Evolutionary conservation across 1,284 basidiomycete genomes (phyloP).

Genomic region (Tremellales sp.): DNA sequence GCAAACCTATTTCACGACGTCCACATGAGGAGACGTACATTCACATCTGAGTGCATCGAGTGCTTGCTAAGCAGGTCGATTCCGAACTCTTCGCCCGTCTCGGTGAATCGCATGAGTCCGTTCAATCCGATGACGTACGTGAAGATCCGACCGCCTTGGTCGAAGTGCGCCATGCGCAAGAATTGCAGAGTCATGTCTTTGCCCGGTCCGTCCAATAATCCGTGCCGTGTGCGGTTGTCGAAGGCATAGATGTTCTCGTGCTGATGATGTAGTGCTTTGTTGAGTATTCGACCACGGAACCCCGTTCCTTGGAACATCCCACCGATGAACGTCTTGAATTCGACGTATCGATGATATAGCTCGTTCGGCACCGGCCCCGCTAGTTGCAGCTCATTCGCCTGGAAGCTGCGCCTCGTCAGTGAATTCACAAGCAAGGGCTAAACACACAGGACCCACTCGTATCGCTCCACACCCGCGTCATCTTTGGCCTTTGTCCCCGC

Average conservation of each 20-base stretch:
- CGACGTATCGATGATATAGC: conserved; percentile 53
- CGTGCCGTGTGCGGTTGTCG: conserved; percentile 49
- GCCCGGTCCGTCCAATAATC: conserved; percentile 33
- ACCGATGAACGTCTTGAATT: conserved; percentile 51
- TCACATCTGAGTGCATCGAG: conserved; percentile 55
- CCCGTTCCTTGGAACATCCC: conserved; percentile 51
- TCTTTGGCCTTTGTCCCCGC: conserved; percentile 31
- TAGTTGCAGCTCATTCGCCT: conserved; percentile 53
- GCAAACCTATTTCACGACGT: background rate
- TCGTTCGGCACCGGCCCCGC: conserved; percentile 51
- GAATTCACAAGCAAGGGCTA: background rate
- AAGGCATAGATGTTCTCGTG: conserved; percentile 52
- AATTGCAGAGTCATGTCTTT: conserved; percentile 49
- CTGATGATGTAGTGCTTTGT: conserved; percentile 51
- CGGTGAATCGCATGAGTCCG: conserved; percentile 53
- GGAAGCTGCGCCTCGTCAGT: conserved; percentile 45
- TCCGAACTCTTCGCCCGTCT: conserved; percentile 55
- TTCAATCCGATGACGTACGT: conserved; percentile 54
- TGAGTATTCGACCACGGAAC: conserved; percentile 48
- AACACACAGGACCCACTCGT: conserved; percentile 25
- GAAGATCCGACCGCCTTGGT: conserved; percentile 50
- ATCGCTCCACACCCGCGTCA: conserved; percentile 23
- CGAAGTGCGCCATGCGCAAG: conserved; percentile 51
- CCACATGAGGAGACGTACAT: conserved; percentile 39
- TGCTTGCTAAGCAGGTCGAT: conserved; percentile 55